Evolutionary conservation across 257 asterid genomes (phyloP), one percentile per base, ranked within the genome.

Genomic region (Thymus quinquecostatus): DNA sequence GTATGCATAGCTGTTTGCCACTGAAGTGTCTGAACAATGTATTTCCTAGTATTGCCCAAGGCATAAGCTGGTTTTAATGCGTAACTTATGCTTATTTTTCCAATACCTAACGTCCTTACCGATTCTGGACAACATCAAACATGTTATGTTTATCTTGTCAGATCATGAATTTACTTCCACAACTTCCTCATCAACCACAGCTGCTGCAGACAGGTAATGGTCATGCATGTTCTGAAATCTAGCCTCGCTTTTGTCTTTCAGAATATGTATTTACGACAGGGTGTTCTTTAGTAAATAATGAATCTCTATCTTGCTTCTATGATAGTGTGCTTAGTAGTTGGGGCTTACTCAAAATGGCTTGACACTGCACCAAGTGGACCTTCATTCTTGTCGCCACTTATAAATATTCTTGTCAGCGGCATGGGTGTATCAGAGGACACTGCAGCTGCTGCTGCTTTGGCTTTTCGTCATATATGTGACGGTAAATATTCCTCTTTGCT

Each of bases 281-380:
- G n/a, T 75, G 47, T 70, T 66, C 36, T 74, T 48, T n/a, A 77
- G 53, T 33, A 64, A 11, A 53, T 72, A 9, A 36, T 53, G 62
- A 41, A 54, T 75, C 43, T 66, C 10, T 70, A 64, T 69, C 71
- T 67, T 41, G 11, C 72, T 75, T 64, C 71, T 70, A 68, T 77
- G 38, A 58, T 49, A 95, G 99, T 92, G 55, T 95, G 98, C 87
- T 86, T 85, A 69, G 86, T 86, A 8, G 83, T 95, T 67, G 99
- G 99, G 81, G 97, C 95, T 66, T 95, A 89, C 83, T 89, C 99
- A 79, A 89, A 84, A 77, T 95, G 99, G 99, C 95, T 95, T 67
- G 91, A 95, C 83, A 86, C 87, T 73, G 83, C 95, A 44, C 82
- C 95, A 36, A 86, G 77, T 80, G 98, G 99, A 68, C 78, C 86